A percentile compares a stretch with the other conserved stretches of the same genome.
These are phyloP conservation scores for Paramecium primaurelia DNA, from an alignment of 73 alveolate species.

Conservation along the genomic window DNA sequence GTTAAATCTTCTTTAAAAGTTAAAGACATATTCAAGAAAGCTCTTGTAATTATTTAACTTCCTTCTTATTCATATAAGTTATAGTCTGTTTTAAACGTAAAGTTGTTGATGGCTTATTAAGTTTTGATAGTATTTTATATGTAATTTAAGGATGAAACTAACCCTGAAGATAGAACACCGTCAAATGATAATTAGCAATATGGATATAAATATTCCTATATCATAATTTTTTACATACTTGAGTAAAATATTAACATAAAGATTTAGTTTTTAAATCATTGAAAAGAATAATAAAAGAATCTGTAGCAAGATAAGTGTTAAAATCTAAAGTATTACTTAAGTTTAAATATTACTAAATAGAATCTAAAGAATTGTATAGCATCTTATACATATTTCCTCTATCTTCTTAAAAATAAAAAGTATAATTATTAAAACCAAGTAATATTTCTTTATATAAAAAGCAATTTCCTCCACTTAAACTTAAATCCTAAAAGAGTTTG, in stretches of 20 bases:
- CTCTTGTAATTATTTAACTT: neutral
- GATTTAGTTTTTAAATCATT: neutral
- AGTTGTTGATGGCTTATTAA: conserved; percentile 17
- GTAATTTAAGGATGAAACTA: neutral
- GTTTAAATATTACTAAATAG: neutral
- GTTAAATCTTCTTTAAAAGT: neutral
- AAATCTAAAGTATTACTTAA: neutral
- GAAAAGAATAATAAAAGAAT: neutral
- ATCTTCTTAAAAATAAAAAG: neutral
- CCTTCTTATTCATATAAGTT: conserved; percentile 10
- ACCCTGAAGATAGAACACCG: neutral
- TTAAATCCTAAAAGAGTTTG: neutral
- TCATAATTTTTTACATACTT: neutral
- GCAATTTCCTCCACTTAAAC: conserved; percentile 23
- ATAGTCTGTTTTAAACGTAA: neutral
- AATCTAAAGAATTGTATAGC: neutral
- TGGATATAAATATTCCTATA: neutral
- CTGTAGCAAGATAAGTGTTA: neutral
- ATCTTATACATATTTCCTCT: neutral
- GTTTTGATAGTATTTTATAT: conserved; percentile 3
- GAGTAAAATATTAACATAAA: neutral
- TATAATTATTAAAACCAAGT: neutral
- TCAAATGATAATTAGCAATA: neutral
- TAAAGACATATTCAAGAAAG: conserved; percentile 21
- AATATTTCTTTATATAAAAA: neutral